Base-by-base conservation (phyloP, 345 rosid species). In the Boechera stricta region DNA sequence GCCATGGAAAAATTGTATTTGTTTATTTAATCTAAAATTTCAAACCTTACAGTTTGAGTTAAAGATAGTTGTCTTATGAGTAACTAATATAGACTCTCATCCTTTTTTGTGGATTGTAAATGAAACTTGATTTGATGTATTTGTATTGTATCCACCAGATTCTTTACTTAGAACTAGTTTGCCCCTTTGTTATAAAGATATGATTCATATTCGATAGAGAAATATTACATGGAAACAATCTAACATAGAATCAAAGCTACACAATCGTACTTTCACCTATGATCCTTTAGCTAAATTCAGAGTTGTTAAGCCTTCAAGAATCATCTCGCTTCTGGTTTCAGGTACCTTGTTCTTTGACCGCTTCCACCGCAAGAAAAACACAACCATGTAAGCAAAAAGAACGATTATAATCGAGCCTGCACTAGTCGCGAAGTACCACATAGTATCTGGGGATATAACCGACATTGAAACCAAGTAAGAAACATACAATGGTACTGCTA, bases 261-360 rank as follows among this genome's bases (percentile, higher is more conserved):
- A 32, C 33, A 21, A 44, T 29, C 61, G 39, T 3, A 39, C 15
- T 6, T 6, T 63, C 42, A 61, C 6, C 6, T 53, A 47, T 47
- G 52, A 47, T 44, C 72, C 72, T 65, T 26, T 32, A 21, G 78
- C 78, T 24, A 75, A 4, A 47, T 64, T 66, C 0, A 58, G 28
- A 48, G 67, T 67, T 58, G 67, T 75, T 7, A 75, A 67, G 33
- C 73, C 67, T 75, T 75, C 67, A 47, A 67, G 67, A 67, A 75
- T 75, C 60, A 75, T 2, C 53, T 67, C 79, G 31, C 79, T 75
- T 11, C 26, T 75, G 7, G 73, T 58, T 67, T 60, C 79, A 48
- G 67, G 73, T 11, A 66, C 29, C 28, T 67, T 67, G 73, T 66
- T 75, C 67, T 67, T 75, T 5, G 73, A 67, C 39, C 67, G n/a